Percentiles rank a stretch among this genome's conserved stretches.
Conservation (phyloP, 148 eudicot genomes). For the Silene uniflora region DNA sequence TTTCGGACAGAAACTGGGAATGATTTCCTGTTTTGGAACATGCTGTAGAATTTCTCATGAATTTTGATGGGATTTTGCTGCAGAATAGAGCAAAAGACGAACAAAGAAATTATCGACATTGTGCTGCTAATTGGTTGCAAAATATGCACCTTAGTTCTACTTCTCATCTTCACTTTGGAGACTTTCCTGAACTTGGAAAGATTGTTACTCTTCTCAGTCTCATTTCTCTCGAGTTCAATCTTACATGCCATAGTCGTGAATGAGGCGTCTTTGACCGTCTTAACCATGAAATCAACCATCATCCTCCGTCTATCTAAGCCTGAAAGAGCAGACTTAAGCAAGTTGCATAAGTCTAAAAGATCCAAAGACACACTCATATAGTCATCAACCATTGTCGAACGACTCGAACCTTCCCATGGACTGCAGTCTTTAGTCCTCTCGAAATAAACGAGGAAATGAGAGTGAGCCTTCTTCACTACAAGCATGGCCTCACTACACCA, state of each 20-base stretch:
- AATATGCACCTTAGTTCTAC: slow-evolving; percentile 18
- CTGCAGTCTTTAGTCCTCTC: slow-evolving; percentile 14
- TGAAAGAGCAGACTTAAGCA: slow-evolving; percentile 30
- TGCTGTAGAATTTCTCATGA: slow-evolving; percentile 1
- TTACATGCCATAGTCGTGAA: slow-evolving; percentile 7
- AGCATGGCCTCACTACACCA: slow-evolving; percentile 45
- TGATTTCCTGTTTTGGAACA: slow-evolving; percentile 10
- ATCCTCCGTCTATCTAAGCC: slow-evolving; percentile 26
- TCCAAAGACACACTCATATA: slow-evolving; percentile 35
- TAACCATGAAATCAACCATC: slow-evolving; percentile 28
- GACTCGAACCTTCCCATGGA: slow-evolving; percentile 26
- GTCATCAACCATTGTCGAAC: slow-evolving; percentile 29
- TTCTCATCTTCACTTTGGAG: slow-evolving; percentile 22
- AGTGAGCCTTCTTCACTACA: slow-evolving; percentile 33
- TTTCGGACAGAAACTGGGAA: slow-evolving; percentile 24
- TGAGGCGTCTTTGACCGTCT: slow-evolving; percentile 14
- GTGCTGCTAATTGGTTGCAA: slow-evolving; percentile 21
- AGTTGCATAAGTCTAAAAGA: slow-evolving; percentile 39
- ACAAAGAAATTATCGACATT: slow-evolving; percentile 28
- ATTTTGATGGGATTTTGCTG: slow-evolving; percentile 24
- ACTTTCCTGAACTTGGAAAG: slow-evolving; percentile 22
- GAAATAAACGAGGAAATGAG: slow-evolving; percentile 25
- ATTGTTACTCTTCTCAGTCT: slow-evolving; percentile 16
- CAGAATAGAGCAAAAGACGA: slow-evolving; percentile 25
- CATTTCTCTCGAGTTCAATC: slow-evolving; percentile 23